phyloP scores from a whole-genome alignment of 805 yeast species.

The Cyberlindnera lachancei region DNA sequence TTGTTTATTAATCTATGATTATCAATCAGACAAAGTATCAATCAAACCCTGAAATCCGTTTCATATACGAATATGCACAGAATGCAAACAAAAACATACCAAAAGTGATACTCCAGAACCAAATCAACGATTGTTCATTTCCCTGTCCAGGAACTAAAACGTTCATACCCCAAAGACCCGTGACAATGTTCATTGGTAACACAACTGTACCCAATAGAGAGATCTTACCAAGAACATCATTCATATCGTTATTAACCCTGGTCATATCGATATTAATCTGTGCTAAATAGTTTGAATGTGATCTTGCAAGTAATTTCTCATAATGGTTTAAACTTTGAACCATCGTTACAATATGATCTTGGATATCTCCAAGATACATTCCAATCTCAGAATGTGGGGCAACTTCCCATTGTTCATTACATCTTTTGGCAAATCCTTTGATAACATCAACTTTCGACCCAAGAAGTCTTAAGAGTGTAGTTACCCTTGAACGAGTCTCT shows the following conservation, averaged over 20 bases:
- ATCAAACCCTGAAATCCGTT: constrained; percentile 31
- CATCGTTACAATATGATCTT: constrained; percentile 97
- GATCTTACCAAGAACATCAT: constrained; percentile 89
- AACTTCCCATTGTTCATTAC: constrained; percentile 75
- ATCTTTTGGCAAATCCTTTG: constrained; percentile 87
- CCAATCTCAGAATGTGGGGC: constrained; percentile 84
- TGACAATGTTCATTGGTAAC: constrained; percentile 87
- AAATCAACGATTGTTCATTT: constrained; percentile 39
- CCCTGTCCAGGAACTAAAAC: constrained; percentile 93
- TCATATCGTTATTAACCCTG: constrained; percentile 91
- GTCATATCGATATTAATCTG: constrained; percentile 98
- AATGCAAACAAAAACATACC: constrained; percentile 42
- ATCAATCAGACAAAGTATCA: too few relatives aligned
- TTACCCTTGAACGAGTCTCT: constrained; percentile 88
- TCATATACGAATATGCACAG: constrained; percentile 41
- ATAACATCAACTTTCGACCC: constrained; percentile 98
- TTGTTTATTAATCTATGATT: too few relatives aligned
- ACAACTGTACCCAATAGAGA: constrained; percentile 93
- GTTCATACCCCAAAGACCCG: constrained; percentile 99
- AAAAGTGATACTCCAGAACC: constrained; percentile 53
- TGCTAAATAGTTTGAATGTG: constrained; percentile 95
- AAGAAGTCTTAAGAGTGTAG: constrained; percentile 76
- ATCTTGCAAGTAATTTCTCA: constrained; percentile 86
- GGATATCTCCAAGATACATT: constrained; percentile 93
- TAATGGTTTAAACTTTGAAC: constrained; percentile 91